These are phyloP conservation scores for Emergomyces orientalis DNA, from an alignment of 2,329 filamentous ascomycete genomes.

Conservation along the genomic window DNA sequence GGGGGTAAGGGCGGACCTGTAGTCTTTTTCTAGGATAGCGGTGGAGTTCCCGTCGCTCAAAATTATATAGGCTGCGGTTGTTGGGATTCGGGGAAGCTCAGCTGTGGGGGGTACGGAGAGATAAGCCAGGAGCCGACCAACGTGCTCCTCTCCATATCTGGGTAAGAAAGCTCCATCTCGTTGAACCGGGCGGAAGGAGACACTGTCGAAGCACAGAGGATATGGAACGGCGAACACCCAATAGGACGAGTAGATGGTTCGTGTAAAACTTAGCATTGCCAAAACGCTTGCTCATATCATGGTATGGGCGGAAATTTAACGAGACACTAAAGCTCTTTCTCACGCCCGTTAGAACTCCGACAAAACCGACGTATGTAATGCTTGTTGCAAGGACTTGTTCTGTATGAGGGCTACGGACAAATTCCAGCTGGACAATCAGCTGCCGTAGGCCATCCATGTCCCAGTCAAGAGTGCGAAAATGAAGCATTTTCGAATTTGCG, in stretches of 20 bases:
- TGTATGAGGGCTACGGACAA: constrained; percentile 28
- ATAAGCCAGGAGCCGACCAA: neutral
- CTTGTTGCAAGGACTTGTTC: constrained; percentile 37
- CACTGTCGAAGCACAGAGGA: constrained; percentile 42
- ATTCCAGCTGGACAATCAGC: constrained; percentile 46
- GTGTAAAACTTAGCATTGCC: constrained; percentile 16
- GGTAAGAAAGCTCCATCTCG: neutral
- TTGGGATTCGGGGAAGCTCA: constrained; percentile 31
- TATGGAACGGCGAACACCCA: constrained; percentile 47
- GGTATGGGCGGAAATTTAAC: constrained; percentile 38
- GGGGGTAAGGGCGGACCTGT: constrained; percentile 37
- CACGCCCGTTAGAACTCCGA: constrained; percentile 44
- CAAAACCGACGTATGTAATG: constrained; percentile 43
- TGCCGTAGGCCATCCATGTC: constrained; percentile 44
- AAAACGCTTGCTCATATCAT: constrained; percentile 19
- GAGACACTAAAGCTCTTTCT: constrained; percentile 39
- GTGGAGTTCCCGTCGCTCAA: constrained; percentile 44
- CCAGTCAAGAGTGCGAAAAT: constrained; percentile 45
- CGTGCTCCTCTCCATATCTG: neutral
- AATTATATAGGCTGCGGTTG: constrained; percentile 49
- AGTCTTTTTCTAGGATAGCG: constrained; percentile 49
- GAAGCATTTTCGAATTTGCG: constrained; percentile 24
- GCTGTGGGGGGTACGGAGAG: constrained; percentile 26
- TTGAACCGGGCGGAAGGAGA: constrained; percentile 26
- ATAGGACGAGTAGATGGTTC: constrained; percentile 42